Percentiles rank a stretch among this genome's conserved stretches.
Conservation (phyloP, 2,329 filamentous ascomycete species). For the Colletotrichum brevisporum region DNA sequence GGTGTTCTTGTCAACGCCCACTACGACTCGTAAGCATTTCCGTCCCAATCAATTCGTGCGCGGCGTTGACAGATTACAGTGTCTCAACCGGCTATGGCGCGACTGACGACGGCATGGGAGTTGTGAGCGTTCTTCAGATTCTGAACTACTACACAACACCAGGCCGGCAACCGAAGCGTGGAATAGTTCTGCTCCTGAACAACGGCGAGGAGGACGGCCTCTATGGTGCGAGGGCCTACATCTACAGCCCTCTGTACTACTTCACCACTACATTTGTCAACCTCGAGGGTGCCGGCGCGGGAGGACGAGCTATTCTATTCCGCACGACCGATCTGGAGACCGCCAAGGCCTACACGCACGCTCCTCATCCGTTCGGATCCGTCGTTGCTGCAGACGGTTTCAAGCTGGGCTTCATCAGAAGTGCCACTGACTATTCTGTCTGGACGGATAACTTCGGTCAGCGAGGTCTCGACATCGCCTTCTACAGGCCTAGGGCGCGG, state of each 20-base stretch:
- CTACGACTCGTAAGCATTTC: constrained; percentile 76
- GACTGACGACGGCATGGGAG: constrained; percentile 93
- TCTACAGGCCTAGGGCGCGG: constrained; percentile 85
- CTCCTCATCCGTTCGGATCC: constrained; percentile 84
- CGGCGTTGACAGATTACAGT: constrained; percentile 57
- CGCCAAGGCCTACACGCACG: constrained; percentile 81
- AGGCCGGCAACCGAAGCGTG: constrained; percentile 80
- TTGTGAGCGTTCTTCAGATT: constrained; percentile 87
- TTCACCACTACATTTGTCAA: constrained; percentile 93
- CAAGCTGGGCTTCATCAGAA: constrained; percentile 81
- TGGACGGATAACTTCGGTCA: constrained; percentile 81
- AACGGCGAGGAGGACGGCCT: constrained; percentile 96
- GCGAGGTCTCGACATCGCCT: constrained; percentile 91
- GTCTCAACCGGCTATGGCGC: constrained; percentile 94
- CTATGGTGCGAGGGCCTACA: constrained; percentile 88
- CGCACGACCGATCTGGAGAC: constrained; percentile 90
- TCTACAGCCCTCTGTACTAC: constrained; percentile 83
- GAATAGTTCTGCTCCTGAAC: constrained; percentile 89
- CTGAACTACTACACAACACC: constrained; percentile 86
- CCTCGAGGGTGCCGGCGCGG: constrained; percentile 93
- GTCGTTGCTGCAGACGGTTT: constrained; percentile 90
- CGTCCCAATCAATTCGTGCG: not conserved
- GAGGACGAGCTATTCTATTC: constrained; percentile 89
- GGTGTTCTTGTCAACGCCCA: constrained; percentile 95
- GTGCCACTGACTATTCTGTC: constrained; percentile 90